Evolutionary conservation across 1,139 yeast species (phyloP).

Genomic region (Saccharomyces hybrid): DNA sequence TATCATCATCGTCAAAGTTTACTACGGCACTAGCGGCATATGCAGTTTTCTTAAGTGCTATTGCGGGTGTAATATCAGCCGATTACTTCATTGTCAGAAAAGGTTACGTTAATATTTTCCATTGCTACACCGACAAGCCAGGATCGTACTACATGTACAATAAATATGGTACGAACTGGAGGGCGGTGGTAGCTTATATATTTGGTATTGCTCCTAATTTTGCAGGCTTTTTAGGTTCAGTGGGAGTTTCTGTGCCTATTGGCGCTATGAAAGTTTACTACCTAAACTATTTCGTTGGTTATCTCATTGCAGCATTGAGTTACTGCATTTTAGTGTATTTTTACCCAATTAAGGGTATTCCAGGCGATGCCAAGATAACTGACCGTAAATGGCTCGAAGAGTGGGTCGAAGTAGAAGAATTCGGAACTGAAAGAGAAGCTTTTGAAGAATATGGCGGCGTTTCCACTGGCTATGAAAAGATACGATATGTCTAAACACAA

Average conservation of each 20-base stretch:
- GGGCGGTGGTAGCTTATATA: conserved; percentile 65
- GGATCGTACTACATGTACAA: conserved; percentile 51
- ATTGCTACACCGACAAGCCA: conserved; percentile 46
- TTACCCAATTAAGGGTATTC: conserved; percentile 55
- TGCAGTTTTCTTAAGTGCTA: conserved; percentile 76
- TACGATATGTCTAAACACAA: not conserved
- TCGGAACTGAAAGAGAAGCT: conserved; percentile 37
- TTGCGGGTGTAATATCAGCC: conserved; percentile 74
- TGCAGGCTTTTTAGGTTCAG: conserved; percentile 80
- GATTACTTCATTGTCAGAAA: conserved; percentile 74
- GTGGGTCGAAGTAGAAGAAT: conserved; percentile 57
- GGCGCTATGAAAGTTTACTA: conserved; percentile 73
- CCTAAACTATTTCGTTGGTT: conserved; percentile 71
- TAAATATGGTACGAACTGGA: conserved; percentile 67
- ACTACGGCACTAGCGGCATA: conserved; percentile 81
- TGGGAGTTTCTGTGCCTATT: conserved; percentile 54
- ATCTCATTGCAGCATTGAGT: conserved; percentile 45
- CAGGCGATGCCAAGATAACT: conserved; percentile 38
- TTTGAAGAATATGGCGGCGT: conserved; percentile 16
- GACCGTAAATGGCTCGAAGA: conserved; percentile 36
- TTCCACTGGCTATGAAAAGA: not conserved
- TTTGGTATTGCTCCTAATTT: conserved; percentile 76
- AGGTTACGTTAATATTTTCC: conserved; percentile 58
- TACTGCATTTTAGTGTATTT: conserved; percentile 45
- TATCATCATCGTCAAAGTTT: conserved; percentile 66